These are phyloP conservation scores for Lentinula sp. DNA, from an alignment of 768 basidiomycete genomes.

Conservation along the genomic window DNA sequence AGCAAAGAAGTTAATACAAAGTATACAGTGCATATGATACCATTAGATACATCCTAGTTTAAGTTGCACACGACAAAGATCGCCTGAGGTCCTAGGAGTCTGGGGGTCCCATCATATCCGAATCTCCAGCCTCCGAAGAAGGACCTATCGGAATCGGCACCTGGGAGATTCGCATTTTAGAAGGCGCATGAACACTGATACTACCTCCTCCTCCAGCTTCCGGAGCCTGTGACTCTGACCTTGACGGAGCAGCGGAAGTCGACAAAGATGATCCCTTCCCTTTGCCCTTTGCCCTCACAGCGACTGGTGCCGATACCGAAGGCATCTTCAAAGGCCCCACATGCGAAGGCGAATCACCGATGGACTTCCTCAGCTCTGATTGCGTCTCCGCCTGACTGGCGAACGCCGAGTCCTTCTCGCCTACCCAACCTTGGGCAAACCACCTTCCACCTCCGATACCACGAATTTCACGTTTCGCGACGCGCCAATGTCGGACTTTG, in stretches of 20 bases:
- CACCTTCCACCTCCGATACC: conserved; percentile 82
- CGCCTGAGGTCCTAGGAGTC: conserved; percentile 21
- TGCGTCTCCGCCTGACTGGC: conserved; percentile 29
- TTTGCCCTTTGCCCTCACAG: conserved; percentile 33
- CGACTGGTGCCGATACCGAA: conserved; percentile 42
- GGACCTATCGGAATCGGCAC: conserved; percentile 36
- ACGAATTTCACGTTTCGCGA: conserved; percentile 70
- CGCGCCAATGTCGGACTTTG: conserved; percentile 67
- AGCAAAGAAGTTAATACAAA: background rate
- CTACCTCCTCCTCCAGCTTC: conserved; percentile 24
- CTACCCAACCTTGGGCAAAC: conserved; percentile 80
- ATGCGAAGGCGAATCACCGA: conserved; percentile 23
- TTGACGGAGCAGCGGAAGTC: conserved; percentile 49
- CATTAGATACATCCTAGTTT: background rate
- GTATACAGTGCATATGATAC: background rate
- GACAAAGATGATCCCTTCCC: conserved; percentile 37
- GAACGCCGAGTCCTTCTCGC: conserved; percentile 71
- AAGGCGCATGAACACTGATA: conserved; percentile 38
- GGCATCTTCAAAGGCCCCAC: conserved; percentile 30
- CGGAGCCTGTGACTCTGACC: conserved; percentile 47
- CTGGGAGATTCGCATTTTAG: conserved; percentile 53
- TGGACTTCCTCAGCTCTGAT: conserved; percentile 21
- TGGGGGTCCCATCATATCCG: conserved; percentile 30
- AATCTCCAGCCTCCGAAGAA: conserved; percentile 46
- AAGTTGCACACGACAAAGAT: background rate